A percentile compares a stretch with the other conserved stretches of the same genome.
Conservation (phyloP, 2,329 filamentous ascomycete species). For the Furcasterigmium furcatum region DNA sequence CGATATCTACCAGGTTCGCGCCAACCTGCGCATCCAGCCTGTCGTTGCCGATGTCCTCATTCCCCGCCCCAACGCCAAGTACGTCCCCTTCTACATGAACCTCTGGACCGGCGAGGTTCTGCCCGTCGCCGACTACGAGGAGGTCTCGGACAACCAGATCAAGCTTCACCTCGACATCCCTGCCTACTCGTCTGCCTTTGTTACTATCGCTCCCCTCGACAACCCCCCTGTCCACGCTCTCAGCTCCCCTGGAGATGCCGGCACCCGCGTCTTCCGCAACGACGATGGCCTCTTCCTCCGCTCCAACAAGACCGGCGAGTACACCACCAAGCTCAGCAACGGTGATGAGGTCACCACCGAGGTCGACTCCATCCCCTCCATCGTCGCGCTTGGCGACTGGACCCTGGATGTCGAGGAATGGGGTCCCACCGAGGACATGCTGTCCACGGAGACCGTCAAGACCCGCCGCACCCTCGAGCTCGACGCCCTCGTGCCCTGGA, state of each 20-base stretch:
- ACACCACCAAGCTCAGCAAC: conserved; percentile 1
- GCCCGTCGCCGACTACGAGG: conserved; percentile 6
- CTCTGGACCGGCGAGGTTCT: conserved; percentile 8
- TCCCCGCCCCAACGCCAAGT: conserved; percentile 3
- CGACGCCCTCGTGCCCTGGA: conserved; percentile 8
- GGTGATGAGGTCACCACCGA: conserved; percentile 1
- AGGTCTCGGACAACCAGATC: conserved; percentile 10
- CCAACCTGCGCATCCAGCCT: conserved; percentile 4
- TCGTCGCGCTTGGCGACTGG: conserved; percentile 3
- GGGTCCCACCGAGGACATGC: conserved; percentile 5
- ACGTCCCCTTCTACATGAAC: conserved; percentile 7
- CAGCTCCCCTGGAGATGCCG: not conserved
- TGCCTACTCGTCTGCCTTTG: conserved; percentile 6
- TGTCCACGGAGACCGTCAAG: conserved; percentile 5
- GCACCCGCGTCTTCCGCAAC: not conserved
- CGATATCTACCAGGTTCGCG: conserved; percentile 6
- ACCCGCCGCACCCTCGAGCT: conserved; percentile 3
- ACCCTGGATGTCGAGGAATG: conserved; percentile 6
- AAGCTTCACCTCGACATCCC: conserved; percentile 5
- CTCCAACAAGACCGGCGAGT: conserved; percentile 6
- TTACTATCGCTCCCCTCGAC: conserved; percentile 7
- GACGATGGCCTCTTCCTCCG: conserved; percentile 6
- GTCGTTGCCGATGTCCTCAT: conserved; percentile 6
- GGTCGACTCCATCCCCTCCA: conserved; percentile 4
- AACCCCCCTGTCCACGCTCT: conserved; percentile 3